Base-by-base conservation (phyloP, 495 filamentous ascomycete genomes). In the Aspergillus asperescens region DNA sequence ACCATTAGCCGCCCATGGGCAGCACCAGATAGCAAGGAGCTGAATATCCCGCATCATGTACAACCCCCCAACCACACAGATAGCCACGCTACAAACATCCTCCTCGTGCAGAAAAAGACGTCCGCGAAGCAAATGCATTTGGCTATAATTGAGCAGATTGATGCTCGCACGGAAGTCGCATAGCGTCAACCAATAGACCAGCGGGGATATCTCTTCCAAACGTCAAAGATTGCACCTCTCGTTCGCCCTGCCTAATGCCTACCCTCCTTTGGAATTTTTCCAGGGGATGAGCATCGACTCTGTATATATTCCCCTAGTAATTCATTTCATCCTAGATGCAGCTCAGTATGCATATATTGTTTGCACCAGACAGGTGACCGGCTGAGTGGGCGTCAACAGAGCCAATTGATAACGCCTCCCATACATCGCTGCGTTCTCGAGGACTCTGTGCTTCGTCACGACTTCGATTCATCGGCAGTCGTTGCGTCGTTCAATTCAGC, bases 401-500 rank as follows among this genome's bases (percentile, higher is more conserved):
- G 43, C 44, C 51, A 52, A 50, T 52, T 18, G 50, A 22, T 7
- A 13, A 44, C n/a, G 24, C 4, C 8, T 35, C 10, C 9, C n/a
- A 41, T 34, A 29, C 18, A 34, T 27, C 25, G 29, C 41, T 40
- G 19, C 34, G 7, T 8, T 16, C 18, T 24, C 12, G 22, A 15
- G 28, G 29, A 45, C 19, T 43, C 44, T 52, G 37, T 35, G 20
- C 31, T 59, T 46, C 29, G 44, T 63, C 57, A 63, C 22, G 57
- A 54, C 23, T 27, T 44, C 24, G 51, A 49, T 8, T 28, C 45
- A 48, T 53, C 57, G 9, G 48, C 45, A 19, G 49, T 45, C 15
- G 20, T 39, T 41, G 44, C 50, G 19, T 55, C 48, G 7, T 61
- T 61, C 50, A 56, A 49, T 24, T 56, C 57, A 19, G 27, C 48